A percentile compares a stretch with the other conserved stretches of the same genome.
phyloP scores from a whole-genome alignment of 2,329 filamentous ascomycete species.

The Amauroascus niger region DNA sequence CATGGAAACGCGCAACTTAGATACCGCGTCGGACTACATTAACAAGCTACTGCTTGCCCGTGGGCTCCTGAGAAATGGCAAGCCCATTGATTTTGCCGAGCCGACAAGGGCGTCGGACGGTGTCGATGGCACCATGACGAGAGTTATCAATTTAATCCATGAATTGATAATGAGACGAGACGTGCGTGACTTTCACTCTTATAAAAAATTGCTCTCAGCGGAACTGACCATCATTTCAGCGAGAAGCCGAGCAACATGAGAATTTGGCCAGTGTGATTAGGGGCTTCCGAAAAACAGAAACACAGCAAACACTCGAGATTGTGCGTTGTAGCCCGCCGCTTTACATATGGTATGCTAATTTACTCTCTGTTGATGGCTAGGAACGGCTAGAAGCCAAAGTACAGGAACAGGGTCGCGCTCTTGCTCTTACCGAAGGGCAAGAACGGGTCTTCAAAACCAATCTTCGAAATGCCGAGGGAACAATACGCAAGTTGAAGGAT shows the following conservation, averaged over 20 bases:
- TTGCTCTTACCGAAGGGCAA: constrained; percentile 56
- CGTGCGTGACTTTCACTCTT: constrained; percentile 43
- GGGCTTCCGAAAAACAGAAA: constrained; percentile 61
- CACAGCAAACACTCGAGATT: constrained; percentile 62
- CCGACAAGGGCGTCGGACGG: constrained; percentile 53
- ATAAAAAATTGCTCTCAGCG: neutral
- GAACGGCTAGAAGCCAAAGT: constrained; percentile 47
- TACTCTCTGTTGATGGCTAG: constrained; percentile 20
- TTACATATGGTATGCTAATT: constrained; percentile 8
- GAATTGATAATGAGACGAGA: constrained; percentile 85
- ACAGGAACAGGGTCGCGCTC: constrained; percentile 47
- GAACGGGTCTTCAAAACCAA: constrained; percentile 60
- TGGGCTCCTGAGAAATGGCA: constrained; percentile 50
- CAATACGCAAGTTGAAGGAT: constrained; percentile 68
- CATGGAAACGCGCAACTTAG: constrained; percentile 44
- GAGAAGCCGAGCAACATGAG: constrained; percentile 82
- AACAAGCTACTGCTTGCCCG: constrained; percentile 58
- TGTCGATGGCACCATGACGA: constrained; percentile 62
- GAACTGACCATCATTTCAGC: constrained; percentile 41
- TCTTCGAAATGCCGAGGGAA: constrained; percentile 62
- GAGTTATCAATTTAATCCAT: constrained; percentile 86
- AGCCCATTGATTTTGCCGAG: constrained; percentile 65
- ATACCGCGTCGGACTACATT: constrained; percentile 54
- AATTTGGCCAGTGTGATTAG: constrained; percentile 69
- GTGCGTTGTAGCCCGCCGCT: constrained; percentile 33